Base-by-base conservation (phyloP, 2,329 filamentous ascomycete species). In the Leptographium lundbergii region DNA sequence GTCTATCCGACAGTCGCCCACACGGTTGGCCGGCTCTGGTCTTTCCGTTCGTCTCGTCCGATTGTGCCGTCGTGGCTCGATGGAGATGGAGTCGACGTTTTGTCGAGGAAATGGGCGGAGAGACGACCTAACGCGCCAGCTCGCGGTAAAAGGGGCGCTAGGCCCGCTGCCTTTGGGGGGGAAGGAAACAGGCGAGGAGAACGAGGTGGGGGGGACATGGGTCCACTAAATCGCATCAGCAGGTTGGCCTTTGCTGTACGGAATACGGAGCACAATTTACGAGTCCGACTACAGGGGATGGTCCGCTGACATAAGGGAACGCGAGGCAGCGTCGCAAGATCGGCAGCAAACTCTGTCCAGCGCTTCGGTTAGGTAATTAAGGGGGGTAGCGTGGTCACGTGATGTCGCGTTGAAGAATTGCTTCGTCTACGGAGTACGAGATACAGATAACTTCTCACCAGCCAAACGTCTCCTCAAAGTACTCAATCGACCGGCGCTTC, bases 381-480 rank as follows among this genome's bases (percentile, higher is more conserved):
- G 36, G 36, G 4, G 13, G 4, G 14, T 39, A 17, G 36, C 36
- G 36, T 14, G 13, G 14, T 50, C 47, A 50, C 47, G 22, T 50
- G 47, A 50, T 24, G n/a, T 39, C 36, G 36, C 36, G 36, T 39
- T 5, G 6, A 7, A n/a, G 7, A 50, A 6, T 5, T 48, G 22
- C 45, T 19, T 19, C n/a, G n/a, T n/a, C 45, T 47, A 47, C 42
- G 42, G 42, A 48, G n/a, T 48, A 48, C n/a, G 32, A 34, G 32
- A 34, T n/a, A n/a, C 29, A 32, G 29, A 10, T 32, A 5, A 3
- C 14, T 17, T 6, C 48, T 51, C 48, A 65, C 61, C 63, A 65
- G 9, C 59, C 64, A 56, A 64, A 65, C 3, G 39, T 53, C 58
- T 65, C 64, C 57, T 64, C 64, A 61, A 65, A 65, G 54, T 61